Evolutionary conservation across 2,329 filamentous ascomycete genomes (phyloP).

Genomic region (Nemania sp.): DNA sequence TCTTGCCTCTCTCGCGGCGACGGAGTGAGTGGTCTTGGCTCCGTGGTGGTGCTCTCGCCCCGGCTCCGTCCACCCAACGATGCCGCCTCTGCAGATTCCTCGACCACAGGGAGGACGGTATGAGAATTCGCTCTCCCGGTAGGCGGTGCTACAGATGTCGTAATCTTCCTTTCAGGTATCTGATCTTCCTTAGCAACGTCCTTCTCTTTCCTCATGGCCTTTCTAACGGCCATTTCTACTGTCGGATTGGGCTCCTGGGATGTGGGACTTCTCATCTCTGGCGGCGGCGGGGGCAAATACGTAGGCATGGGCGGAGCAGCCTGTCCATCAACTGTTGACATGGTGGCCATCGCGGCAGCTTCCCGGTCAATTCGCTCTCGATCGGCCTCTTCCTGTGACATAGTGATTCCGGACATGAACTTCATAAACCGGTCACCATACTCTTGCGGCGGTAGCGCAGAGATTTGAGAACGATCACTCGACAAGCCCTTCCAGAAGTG

Average conservation of each 20-base stretch:
- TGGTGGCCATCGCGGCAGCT: constrained; percentile 50
- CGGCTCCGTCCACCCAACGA: constrained; percentile 66
- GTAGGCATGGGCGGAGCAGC: constrained; percentile 34
- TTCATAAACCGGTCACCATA: constrained; percentile 94
- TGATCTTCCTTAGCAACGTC: constrained; percentile 40
- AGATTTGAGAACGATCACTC: constrained; percentile 83
- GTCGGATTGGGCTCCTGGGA: constrained; percentile 41
- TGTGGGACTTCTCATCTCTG: constrained; percentile 39
- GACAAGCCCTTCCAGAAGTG: constrained; percentile 96
- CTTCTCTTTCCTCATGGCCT: constrained; percentile 39
- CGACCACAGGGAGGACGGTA: constrained; percentile 75
- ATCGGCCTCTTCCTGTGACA: constrained; percentile 82
- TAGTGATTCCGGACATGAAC: constrained; percentile 89
- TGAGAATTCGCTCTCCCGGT: constrained; percentile 37
- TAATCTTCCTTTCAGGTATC: constrained; percentile 41
- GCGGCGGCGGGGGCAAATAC: constrained; percentile 41
- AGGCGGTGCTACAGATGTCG: constrained; percentile 33
- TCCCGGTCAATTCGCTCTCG: constrained; percentile 66
- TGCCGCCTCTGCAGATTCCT: constrained; percentile 81
- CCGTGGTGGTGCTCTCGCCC: constrained; percentile 46
- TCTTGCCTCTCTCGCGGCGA: constrained; percentile 41
- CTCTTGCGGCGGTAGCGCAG: constrained; percentile 83
- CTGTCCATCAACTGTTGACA: constrained; percentile 31
- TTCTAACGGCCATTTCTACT: constrained; percentile 38
- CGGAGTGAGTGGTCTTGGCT: constrained; percentile 42